phyloP scores from a whole-genome alignment of 129 eudicot species.

The Sambucus nigra region DNA sequence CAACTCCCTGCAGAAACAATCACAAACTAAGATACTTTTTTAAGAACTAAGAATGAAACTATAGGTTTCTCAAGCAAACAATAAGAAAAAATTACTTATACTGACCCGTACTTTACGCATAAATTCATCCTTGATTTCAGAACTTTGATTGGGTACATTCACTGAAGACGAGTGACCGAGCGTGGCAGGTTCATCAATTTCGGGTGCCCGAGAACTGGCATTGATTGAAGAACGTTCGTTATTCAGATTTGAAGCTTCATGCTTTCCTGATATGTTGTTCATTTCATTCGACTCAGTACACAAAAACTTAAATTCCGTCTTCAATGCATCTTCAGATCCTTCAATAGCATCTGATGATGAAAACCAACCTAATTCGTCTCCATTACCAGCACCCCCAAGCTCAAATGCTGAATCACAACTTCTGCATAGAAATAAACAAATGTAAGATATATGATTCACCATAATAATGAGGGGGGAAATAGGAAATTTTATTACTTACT shows the following conservation, averaged over 20 bases:
- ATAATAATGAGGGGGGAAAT: not conserved
- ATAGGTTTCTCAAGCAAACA: no score
- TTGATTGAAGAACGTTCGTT: not conserved
- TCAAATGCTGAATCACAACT: constrained; percentile 82
- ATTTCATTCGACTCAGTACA: constrained; percentile 35
- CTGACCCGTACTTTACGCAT: constrained; percentile 34
- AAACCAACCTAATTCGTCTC: constrained; percentile 67
- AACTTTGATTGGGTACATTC: constrained; percentile 22
- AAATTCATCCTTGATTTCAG: constrained; percentile 25
- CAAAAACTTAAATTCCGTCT: constrained; percentile 34
- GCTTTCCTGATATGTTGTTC: constrained; percentile 22
- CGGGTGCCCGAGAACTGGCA: constrained; percentile 15
- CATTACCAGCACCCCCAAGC: constrained; percentile 41
- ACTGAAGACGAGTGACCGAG: constrained; percentile 8
- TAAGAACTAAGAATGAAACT: no score
- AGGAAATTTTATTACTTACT: no score
- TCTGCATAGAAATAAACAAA: no score
- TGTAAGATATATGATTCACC: no score
- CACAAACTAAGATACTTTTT: not conserved
- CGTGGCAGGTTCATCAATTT: constrained; percentile 6
- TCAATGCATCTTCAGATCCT: constrained; percentile 43
- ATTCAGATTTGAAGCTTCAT: not conserved
- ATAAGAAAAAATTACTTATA: not conserved
- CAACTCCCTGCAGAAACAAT: not conserved
- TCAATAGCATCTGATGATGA: constrained; percentile 46